These are phyloP conservation scores for Escovopsis weberi DNA, from an alignment of 2,329 filamentous ascomycete genomes.

Conservation along the genomic window DNA sequence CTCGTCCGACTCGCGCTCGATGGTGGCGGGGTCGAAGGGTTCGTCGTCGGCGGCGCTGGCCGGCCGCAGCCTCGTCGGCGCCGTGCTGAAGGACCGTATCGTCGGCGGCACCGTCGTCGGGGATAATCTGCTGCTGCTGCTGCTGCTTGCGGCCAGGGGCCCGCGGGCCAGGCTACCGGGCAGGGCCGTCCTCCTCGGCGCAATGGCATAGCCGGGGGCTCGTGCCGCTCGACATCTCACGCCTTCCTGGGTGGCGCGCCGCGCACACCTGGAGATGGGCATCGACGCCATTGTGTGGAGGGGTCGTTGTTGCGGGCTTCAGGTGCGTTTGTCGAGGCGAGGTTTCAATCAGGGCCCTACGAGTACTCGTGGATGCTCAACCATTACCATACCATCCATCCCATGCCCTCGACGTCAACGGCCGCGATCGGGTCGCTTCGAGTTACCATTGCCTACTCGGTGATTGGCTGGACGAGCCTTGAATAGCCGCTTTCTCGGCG, in stretches of 20 bases:
- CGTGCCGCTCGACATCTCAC: conserved; percentile 15
- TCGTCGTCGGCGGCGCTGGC: conserved; percentile 30
- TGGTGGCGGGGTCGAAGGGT: conserved; percentile 47
- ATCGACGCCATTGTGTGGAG: conserved; percentile 21
- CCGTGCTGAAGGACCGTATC: conserved; percentile 23
- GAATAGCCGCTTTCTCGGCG: conserved; percentile 1
- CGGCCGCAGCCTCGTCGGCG: conserved; percentile 11
- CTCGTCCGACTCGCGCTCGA: conserved; percentile 81
- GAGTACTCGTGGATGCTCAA: too few relatives aligned
- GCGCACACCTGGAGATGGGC: conserved; percentile 25
- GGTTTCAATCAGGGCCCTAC: too few relatives aligned
- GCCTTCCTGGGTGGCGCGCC: conserved; percentile 21
- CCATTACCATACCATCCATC: not conserved
- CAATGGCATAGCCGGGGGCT: conserved; percentile 10
- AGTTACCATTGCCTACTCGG: conserved; percentile 6
- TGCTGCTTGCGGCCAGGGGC: too few relatives aligned
- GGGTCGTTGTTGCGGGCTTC: not conserved
- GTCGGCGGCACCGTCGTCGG: conserved; percentile 8
- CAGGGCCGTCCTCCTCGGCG: conserved; percentile 8
- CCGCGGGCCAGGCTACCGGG: conserved; percentile 5
- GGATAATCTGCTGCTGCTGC: too few relatives aligned
- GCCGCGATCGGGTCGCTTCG: not conserved
- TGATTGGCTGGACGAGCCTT: conserved; percentile 10
- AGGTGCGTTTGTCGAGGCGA: too few relatives aligned
- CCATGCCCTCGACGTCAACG: not conserved